Conservation (phyloP, 148 eudicot species). For the Selenicereus undatus region DNA sequence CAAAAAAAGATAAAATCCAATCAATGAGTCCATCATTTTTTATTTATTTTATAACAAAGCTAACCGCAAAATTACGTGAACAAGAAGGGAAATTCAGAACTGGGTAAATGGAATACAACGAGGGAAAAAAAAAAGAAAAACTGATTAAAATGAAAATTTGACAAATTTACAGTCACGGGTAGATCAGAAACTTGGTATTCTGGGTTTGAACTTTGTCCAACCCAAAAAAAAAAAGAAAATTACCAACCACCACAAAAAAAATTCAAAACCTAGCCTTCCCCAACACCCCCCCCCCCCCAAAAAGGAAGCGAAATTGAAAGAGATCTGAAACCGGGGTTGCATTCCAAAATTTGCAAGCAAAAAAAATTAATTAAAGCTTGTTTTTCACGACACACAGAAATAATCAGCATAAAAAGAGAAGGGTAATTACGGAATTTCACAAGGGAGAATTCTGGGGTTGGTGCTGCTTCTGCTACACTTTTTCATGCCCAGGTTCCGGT, state of each 20-base stretch:
- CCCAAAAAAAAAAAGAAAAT: neutral
- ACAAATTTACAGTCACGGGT: neutral
- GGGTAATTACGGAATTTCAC: conserved; percentile 3
- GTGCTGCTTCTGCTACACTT: neutral
- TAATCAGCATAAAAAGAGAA: neutral
- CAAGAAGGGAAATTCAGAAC: neutral
- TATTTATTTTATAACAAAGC: conserved; percentile 5
- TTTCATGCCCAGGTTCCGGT: neutral
- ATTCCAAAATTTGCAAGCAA: conserved; percentile 13
- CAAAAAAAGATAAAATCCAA: conserved; percentile 4
- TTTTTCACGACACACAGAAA: neutral
- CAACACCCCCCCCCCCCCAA: no score
- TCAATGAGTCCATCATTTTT: conserved; percentile 18
- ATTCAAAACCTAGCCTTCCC: neutral
- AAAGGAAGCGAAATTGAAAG: neutral
- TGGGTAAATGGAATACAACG: neutral
- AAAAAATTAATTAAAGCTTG: neutral
- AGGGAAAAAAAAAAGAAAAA: neutral
- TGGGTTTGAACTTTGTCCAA: neutral
- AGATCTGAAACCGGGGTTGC: conserved; percentile 17
- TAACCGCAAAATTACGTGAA: neutral
- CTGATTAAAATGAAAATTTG: neutral
- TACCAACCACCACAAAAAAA: neutral
- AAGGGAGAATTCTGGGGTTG: neutral
- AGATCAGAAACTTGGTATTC: conserved; percentile 23